Evolutionary conservation across 768 basidiomycete species (phyloP).

Genomic region (Naganishia vishniacii): DNA sequence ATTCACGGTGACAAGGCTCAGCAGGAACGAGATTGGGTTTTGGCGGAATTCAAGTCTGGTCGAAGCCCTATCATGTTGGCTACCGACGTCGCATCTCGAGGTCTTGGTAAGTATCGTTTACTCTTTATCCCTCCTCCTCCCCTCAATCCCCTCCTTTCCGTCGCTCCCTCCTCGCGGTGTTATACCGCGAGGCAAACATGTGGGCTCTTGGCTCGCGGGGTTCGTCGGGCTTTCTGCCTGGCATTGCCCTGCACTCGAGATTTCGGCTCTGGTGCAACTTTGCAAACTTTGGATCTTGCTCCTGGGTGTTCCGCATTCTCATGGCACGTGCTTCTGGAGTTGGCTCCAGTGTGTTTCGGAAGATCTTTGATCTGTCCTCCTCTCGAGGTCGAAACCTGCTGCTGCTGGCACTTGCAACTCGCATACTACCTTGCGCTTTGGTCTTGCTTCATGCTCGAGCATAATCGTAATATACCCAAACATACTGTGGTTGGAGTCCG

Average conservation of each 20-base stretch:
- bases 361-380: constrained; percentile 20
- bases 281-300: too few species aligned
- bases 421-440: constrained; percentile 5
- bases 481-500: constrained; percentile 3
- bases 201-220: too few species aligned
- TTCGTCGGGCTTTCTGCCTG: too few species aligned
- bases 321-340: not conserved
- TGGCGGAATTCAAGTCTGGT: constrained; percentile 96
- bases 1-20: constrained; percentile 88
- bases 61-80: constrained; percentile 96
- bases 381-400: constrained; percentile 17
- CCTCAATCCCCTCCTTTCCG: not conserved
- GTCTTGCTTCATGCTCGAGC: constrained; percentile 13
- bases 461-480: constrained; percentile 18
- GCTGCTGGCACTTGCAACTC: not conserved
- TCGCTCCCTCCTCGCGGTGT: too few species aligned
- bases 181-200: too few species aligned
- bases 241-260: too few species aligned
- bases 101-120: constrained; percentile 78
- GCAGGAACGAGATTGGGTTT: constrained; percentile 93
- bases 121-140: constrained; percentile 5
- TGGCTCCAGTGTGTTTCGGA: constrained; percentile 4
- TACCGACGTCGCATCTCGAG: constrained; percentile 98
- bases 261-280: too few species aligned
- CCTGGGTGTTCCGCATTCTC: not conserved